Percentiles rank a stretch among this genome's conserved stretches.
These are phyloP conservation scores for Epichloe sp. DNA, from an alignment of 2,329 filamentous ascomycete species.

Conservation along the genomic window DNA sequence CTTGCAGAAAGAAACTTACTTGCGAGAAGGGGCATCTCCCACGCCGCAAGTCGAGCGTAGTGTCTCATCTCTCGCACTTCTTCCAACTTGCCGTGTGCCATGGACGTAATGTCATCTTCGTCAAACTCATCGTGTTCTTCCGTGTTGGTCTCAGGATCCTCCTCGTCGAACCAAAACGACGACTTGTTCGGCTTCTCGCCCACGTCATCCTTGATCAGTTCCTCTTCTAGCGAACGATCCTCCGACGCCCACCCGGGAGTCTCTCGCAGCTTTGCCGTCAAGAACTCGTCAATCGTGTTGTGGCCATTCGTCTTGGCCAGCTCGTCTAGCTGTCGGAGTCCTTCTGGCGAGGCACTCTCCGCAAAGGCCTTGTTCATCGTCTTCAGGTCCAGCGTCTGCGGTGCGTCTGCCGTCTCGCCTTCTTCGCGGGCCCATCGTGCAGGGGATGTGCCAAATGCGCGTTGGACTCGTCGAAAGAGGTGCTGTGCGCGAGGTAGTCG, in stretches of 20 bases:
- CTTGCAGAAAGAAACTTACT: constrained; percentile 44
- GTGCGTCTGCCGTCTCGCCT: constrained; percentile 9
- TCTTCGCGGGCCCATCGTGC: constrained; percentile 14
- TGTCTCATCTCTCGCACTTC: constrained; percentile 79
- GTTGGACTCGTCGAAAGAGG: constrained; percentile 13
- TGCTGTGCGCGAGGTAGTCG: constrained; percentile 13
- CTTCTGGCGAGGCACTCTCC: constrained; percentile 19
- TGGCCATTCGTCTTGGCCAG: constrained; percentile 22
- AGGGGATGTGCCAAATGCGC: constrained; percentile 20
- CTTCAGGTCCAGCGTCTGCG: constrained; percentile 16
- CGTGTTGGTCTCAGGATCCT: constrained; percentile 33
- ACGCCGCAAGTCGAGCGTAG: constrained; percentile 75
- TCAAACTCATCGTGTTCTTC: constrained; percentile 52
- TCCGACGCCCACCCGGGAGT: constrained; percentile 18
- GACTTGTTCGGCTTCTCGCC: constrained; percentile 22
- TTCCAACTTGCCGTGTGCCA: constrained; percentile 79
- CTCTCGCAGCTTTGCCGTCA: constrained; percentile 15
- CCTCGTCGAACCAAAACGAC: constrained; percentile 36
- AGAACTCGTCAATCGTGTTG: constrained; percentile 20
- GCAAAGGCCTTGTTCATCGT: constrained; percentile 17
- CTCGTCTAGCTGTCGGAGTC: constrained; percentile 20
- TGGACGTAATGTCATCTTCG: constrained; percentile 70
- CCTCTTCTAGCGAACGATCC: constrained; percentile 19
- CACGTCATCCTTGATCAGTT: constrained; percentile 17
- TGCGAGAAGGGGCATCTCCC: constrained; percentile 87